phyloP scores from a whole-genome alignment of 2,329 filamentous ascomycete genomes.

The Graphiopsis chlorocephala region DNA sequence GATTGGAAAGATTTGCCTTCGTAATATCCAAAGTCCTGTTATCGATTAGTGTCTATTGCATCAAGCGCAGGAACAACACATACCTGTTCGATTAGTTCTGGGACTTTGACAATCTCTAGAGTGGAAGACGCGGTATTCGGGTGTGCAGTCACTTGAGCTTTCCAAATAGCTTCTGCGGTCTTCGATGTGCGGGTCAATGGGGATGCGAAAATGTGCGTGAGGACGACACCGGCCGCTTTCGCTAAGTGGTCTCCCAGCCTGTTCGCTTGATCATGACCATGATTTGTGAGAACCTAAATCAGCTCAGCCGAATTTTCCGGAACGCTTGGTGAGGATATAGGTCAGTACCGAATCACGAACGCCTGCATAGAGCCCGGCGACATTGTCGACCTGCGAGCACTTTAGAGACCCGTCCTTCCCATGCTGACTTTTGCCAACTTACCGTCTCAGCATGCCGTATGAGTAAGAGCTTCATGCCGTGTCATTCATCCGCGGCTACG shows the following conservation, averaged over 20 bases:
- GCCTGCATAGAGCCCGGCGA: slow-evolving; percentile 75
- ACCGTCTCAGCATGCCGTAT: slow-evolving; percentile 51
- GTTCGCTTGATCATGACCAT: slow-evolving; percentile 76
- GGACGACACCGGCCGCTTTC: slow-evolving; percentile 60
- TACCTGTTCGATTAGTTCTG: slow-evolving; percentile 57
- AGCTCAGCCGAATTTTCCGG: not conserved
- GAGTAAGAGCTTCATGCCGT: slow-evolving; percentile 65
- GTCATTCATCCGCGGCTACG: not conserved
- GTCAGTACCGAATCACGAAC: slow-evolving; percentile 77
- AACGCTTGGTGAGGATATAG: not conserved
- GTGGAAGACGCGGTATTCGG: not conserved
- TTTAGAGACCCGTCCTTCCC: slow-evolving; percentile 41
- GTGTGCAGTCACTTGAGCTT: not conserved
- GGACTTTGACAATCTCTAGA: slow-evolving; percentile 41
- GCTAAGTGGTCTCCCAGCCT: slow-evolving; percentile 67
- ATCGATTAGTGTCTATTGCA: not conserved
- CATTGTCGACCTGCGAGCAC: slow-evolving; percentile 65
- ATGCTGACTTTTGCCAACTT: not conserved
- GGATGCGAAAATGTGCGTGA: slow-evolving; percentile 73
- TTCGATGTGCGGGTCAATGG: slow-evolving; percentile 70
- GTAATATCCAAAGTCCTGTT: slow-evolving; percentile 62
- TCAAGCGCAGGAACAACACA: not conserved
- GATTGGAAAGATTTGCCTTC: slow-evolving; percentile 62
- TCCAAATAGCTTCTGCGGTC: slow-evolving; percentile 64
- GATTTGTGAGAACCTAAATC: slow-evolving; percentile 42